Conservation (phyloP, 2,329 filamentous ascomycete genomes). For the Aspergillus texensis region DNA sequence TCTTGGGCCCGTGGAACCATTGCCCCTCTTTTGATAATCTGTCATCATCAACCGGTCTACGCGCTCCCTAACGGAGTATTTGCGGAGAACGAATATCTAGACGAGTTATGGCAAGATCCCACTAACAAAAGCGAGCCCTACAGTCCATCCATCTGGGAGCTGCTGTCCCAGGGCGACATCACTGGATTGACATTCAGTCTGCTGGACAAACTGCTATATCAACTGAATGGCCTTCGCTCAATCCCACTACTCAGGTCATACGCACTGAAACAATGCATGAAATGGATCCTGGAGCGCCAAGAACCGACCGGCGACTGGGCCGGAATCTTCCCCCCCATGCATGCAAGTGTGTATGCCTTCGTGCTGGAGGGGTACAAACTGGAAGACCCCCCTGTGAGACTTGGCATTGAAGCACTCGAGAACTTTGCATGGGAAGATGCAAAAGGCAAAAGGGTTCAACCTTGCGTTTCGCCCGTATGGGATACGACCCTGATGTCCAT, state of each 20-base stretch:
- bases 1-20: constrained; percentile 23
- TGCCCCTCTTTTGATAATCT: constrained; percentile 20
- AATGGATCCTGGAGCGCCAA: constrained; percentile 37
- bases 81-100: constrained; percentile 28
- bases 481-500: constrained; percentile 40
- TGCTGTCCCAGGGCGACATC: constrained; percentile 8
- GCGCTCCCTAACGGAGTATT: constrained; percentile 27
- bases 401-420: constrained; percentile 31
- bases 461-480: constrained; percentile 35
- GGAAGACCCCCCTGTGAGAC: constrained; percentile 21
- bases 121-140: constrained; percentile 36
- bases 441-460: constrained; percentile 32
- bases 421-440: constrained; percentile 28
- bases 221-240: constrained; percentile 19
- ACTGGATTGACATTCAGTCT: constrained; percentile 9
- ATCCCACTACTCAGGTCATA: constrained; percentile 15
- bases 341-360: constrained; percentile 29
- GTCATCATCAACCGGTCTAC: constrained; percentile 35
- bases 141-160: not conserved
- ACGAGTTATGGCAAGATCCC: constrained; percentile 35
- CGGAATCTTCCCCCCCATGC: constrained; percentile 34
- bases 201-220: constrained; percentile 23
- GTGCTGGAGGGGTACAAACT: constrained; percentile 32
- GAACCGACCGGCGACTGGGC: constrained; percentile 34
- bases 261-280: constrained; percentile 25